Base-by-base conservation (phyloP, 2,329 filamentous ascomycete species). In the Neocucurbitaria cava region DNA sequence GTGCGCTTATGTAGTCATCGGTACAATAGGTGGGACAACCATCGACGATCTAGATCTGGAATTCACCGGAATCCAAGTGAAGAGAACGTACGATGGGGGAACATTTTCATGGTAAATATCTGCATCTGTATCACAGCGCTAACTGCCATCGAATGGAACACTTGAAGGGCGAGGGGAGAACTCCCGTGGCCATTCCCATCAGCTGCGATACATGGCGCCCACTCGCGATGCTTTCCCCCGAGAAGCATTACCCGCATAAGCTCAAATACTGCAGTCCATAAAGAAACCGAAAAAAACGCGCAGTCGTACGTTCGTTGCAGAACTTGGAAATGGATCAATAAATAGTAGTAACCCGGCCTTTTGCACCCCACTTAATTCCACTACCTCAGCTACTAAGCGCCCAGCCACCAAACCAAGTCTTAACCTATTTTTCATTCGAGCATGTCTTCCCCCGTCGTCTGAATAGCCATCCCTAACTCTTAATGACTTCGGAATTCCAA, bases 301-400 rank as follows among this genome's bases (percentile, higher is more conserved):
- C 9, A n/a, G 13, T 35, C 5, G 2, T 23, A 35, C 2, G 6
- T n/a, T 33, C n/a, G 18, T 18, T 45, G 28, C 13, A 33, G 24
- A 10, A 17, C 43, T 45, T 35, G 17, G 23, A 10, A 20, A 3
- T 9, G 35, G n/a, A n/a, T n/a, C n/a, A n/a, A n/a, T 9, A 26
- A 39, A 13, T 28, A 26, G 23, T 28, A n/a, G 24, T 35, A 18
- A 11, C 23, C 36, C 23, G 36, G 15, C 30, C n/a, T n/a, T 20
- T 21, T 36, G 28, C 30, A 40, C 58, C 43, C 58, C 60, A 59
- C 58, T 23, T 24, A 6, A 35, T 49, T 56, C 59, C 53, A 56
- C 55, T 21, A n/a, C 36, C 26, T 66, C 69, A 70, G 66, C 65
- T 70, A 55, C 51, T 53, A 59, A 56, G 59, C 59, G 52, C 54